Evolutionary conservation across 2,329 filamentous ascomycete species (phyloP).

Genomic region (Pyricularia sp.): DNA sequence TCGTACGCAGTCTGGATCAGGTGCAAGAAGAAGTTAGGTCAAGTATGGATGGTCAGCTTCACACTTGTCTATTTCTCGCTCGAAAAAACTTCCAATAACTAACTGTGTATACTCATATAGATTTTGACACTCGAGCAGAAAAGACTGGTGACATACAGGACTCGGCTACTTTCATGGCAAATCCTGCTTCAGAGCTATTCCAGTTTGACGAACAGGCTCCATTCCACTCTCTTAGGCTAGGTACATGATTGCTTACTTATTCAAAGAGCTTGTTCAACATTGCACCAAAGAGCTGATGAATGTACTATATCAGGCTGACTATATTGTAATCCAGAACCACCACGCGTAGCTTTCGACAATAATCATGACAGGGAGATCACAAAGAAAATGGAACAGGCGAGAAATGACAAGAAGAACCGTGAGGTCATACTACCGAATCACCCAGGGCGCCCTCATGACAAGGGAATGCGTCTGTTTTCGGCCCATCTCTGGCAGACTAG

Average conservation of each 20-base stretch:
- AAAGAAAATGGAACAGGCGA: not conserved
- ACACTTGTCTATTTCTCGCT: not conserved
- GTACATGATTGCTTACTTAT: not conserved
- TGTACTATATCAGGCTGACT: not conserved
- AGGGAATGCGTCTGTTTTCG: not conserved
- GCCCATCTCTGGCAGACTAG: not conserved
- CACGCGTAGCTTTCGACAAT: not conserved
- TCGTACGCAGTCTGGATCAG: constrained; percentile 18
- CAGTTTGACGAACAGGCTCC: not conserved
- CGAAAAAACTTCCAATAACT: not conserved
- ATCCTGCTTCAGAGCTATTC: not conserved
- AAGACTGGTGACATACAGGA: not conserved
- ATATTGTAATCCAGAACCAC: not conserved
- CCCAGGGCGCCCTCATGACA: not conserved
- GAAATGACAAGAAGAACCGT: not conserved
- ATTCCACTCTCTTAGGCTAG: not conserved
- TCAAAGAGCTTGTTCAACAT: not conserved
- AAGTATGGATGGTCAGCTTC: not conserved
- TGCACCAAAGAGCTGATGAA: not conserved
- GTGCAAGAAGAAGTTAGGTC: constrained; percentile 8
- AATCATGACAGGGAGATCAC: not conserved
- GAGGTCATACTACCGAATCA: not conserved
- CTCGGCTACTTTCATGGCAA: not conserved
- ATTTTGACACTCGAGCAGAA: not conserved
- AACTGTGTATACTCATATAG: not conserved